phyloP scores from a whole-genome alignment of 2,329 filamentous ascomycete genomes.

The Talaromyces sp. region DNA sequence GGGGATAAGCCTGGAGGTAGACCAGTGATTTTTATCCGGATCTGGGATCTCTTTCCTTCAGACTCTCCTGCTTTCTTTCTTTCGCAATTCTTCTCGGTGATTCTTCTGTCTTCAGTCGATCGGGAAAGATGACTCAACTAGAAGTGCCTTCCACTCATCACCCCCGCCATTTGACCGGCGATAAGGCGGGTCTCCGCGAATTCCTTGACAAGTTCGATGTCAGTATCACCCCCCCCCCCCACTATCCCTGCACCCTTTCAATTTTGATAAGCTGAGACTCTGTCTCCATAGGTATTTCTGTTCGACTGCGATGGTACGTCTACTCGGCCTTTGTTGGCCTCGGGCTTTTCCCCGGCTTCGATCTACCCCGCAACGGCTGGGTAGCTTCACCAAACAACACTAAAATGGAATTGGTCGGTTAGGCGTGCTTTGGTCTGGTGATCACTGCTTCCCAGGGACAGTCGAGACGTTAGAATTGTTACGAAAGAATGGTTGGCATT shows the following conservation, averaged over 20 bases:
- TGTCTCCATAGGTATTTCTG: constrained; percentile 72
- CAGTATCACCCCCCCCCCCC: constrained; percentile 44
- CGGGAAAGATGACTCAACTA: constrained; percentile 16
- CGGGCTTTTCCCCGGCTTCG: constrained; percentile 6
- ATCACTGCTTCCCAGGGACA: constrained; percentile 82
- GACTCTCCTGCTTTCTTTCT: background rate
- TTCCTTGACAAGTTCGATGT: constrained; percentile 95
- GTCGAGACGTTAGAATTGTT: constrained; percentile 84
- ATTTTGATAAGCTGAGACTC: constrained; percentile 20
- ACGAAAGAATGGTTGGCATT: constrained; percentile 69
- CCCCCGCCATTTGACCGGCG: constrained; percentile 72
- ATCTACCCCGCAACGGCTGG: background rate
- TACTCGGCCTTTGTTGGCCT: background rate
- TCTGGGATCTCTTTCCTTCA: background rate
- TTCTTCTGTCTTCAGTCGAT: too few species aligned
- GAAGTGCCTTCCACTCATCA: constrained; percentile 25
- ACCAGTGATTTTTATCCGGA: background rate
- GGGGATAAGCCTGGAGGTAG: constrained; percentile 13
- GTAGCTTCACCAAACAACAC: constrained; percentile 29
- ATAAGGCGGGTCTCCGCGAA: constrained; percentile 72
- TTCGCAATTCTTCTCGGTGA: background rate
- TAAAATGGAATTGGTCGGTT: constrained; percentile 42
- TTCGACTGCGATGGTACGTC: constrained; percentile 92
- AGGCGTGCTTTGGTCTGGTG: constrained; percentile 97
- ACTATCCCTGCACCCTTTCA: background rate